Evolutionary conservation across 306 rosid genomes (phyloP).

Genomic region (Cajanus cajan): DNA sequence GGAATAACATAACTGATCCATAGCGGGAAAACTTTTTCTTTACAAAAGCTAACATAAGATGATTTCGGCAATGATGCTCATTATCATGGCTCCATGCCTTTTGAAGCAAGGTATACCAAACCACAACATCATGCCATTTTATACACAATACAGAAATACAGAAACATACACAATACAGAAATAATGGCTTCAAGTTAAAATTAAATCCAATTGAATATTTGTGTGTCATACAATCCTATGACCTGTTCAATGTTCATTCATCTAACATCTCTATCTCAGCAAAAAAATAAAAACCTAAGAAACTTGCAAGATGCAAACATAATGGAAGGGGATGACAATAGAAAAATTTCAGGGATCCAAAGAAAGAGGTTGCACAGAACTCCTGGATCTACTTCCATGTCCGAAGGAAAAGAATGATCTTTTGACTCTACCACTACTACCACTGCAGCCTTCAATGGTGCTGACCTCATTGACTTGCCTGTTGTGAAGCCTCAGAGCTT

Average conservation of each 20-base stretch:
- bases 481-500: constrained; percentile 58
- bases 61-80: constrained; percentile 57
- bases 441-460: constrained; percentile 63
- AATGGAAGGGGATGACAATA: not conserved
- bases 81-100: constrained; percentile 40
- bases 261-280: constrained; percentile 34
- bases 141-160: no score
- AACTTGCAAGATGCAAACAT: constrained; percentile 34
- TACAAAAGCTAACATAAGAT: constrained; percentile 29
- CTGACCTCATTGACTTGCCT: constrained; percentile 38
- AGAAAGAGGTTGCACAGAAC: constrained; percentile 62
- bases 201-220: constrained; percentile 48
- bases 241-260: constrained; percentile 55
- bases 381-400: constrained; percentile 69
- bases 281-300: constrained; percentile 13
- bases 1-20: constrained; percentile 23
- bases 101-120: constrained; percentile 24
- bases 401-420: constrained; percentile 89
- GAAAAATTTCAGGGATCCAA: constrained; percentile 46
- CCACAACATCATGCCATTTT: constrained; percentile 3
- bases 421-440: constrained; percentile 52
- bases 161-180: not conserved
- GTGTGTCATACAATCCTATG: constrained; percentile 52
- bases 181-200: constrained; percentile 18
- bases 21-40: constrained; percentile 33